Base-by-base conservation (phyloP, 371 early-diverging fungal species). In the Lichtheimia hyalospora region DNA sequence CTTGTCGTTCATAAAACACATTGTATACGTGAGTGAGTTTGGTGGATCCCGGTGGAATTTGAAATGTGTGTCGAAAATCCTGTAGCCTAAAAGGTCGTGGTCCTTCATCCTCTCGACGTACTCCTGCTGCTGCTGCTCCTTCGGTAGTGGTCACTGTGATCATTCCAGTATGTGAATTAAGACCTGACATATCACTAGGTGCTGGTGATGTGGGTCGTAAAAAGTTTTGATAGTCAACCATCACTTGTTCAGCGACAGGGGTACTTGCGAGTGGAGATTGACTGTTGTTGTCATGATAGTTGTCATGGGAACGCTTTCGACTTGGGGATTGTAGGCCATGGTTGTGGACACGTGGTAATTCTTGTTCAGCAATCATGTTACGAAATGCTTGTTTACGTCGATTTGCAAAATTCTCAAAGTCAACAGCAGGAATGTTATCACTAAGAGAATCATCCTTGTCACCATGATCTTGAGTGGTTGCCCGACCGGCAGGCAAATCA, bases 41-140 rank as follows among this genome's bases (percentile, higher is more conserved):
- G 1, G 62, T 66, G 5, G 79, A 79, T 20, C 59, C 69, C 7
- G 79, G 79, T 15, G 79, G 75, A 8, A 40, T 55, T 28, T 62
- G 63, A 58, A 72, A 78, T 10, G 62, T 24, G n/a, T 53, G 55
- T 46, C 74, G 60, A 44, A 77, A 77, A 48, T 71, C 67, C 3
- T 66, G 52, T 16, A 73, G 59, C 49, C 64, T 63, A 56, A 76
- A 76, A n/a, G 52, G 52, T 13, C 60, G 61, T 18, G 74, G 74
- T 21, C 70, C 62, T 14, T 66, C 64, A 41, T 43, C 20, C 24
- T 20, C n/a, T 28, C 48, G 48, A 25, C 28, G 23, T 60, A 41
- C 48, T 15, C 28, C 52, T 28, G 6, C 34, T 43, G 25, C 48
- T 34, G 34, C 1, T 4, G 18, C 56, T 52, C 43, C 16, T 46